These are phyloP conservation scores for Syzygium oleosum DNA, from an alignment of 345 rosid species.

Conservation along the genomic window DNA sequence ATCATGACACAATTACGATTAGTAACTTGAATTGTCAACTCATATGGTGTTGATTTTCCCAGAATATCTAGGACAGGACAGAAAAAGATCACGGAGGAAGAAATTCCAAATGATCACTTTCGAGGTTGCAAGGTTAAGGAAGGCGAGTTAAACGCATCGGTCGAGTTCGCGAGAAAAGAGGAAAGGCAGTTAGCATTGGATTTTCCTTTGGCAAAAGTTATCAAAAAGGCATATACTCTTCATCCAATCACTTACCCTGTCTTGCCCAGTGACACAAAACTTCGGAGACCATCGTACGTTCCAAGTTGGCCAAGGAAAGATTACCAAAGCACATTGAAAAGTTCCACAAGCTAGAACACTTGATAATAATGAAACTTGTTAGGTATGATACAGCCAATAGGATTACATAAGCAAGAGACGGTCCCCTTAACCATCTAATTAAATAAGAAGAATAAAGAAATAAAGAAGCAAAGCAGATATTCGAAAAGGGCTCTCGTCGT, in stretches of 20 bases:
- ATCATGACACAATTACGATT: neutral
- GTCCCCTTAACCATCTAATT: neutral
- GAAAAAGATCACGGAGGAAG: neutral
- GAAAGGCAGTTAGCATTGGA: neutral
- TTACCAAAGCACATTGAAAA: neutral
- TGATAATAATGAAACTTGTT: neutral
- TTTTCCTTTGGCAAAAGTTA: neutral
- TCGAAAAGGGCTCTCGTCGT: neutral
- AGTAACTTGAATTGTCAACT: neutral
- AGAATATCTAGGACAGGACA: neutral
- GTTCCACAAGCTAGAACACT: neutral
- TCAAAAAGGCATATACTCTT: neutral
- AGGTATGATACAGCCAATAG: neutral
- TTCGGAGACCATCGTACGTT: neutral
- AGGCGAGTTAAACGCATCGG: neutral
- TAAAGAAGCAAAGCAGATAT: neutral
- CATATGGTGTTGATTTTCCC: neutral
- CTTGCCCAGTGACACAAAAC: neutral
- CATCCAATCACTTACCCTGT: neutral
- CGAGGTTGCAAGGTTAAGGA: neutral
- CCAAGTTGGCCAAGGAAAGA: neutral
- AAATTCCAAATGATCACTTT: neutral
- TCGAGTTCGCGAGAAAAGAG: neutral
- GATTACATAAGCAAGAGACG: neutral
- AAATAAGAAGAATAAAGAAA: neutral